A percentile compares a stretch with the other conserved stretches of the same genome.
Evolutionary conservation across 2,329 filamentous ascomycete species (phyloP).

Genomic region (Penicillium paneum): DNA sequence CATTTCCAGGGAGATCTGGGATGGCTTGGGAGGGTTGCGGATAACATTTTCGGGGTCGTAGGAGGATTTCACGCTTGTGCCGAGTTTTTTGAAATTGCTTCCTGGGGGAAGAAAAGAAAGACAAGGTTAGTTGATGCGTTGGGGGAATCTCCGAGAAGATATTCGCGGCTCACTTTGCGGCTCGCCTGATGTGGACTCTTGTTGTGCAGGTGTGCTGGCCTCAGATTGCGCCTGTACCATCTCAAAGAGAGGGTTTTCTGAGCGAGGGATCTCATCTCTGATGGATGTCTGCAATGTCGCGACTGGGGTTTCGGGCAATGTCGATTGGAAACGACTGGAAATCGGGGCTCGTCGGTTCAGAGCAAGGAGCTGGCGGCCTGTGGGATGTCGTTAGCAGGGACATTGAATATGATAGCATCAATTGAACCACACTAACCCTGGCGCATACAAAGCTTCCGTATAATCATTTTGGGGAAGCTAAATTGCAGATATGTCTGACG

Average conservation of each 20-base stretch:
- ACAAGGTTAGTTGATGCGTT: neutral
- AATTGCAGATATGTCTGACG: constrained; percentile 16
- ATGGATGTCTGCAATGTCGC: constrained; percentile 23
- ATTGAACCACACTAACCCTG: constrained; percentile 34
- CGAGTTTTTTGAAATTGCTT: constrained; percentile 32
- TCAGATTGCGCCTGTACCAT: constrained; percentile 10
- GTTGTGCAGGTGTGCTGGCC: neutral
- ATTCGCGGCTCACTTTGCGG: constrained; percentile 27
- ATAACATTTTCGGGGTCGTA: constrained; percentile 45
- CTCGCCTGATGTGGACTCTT: neutral
- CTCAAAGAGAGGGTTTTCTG: constrained; percentile 16
- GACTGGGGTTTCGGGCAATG: constrained; percentile 24
- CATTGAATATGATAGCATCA: neutral
- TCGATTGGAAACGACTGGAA: constrained; percentile 35
- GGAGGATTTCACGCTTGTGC: constrained; percentile 25
- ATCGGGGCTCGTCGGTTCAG: constrained; percentile 33
- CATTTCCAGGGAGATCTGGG: constrained; percentile 84
- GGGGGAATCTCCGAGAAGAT: neutral
- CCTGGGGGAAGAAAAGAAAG: constrained; percentile 19
- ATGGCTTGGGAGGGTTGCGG: constrained; percentile 67
- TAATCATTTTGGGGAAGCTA: constrained; percentile 38
- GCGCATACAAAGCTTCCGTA: constrained; percentile 40
- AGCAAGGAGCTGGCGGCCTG: constrained; percentile 40
- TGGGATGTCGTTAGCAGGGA: constrained; percentile 13
- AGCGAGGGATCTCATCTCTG: constrained; percentile 1